Evolutionary conservation across 129 eudicot genomes (phyloP).

Genomic region (Escallonia herrerae): DNA sequence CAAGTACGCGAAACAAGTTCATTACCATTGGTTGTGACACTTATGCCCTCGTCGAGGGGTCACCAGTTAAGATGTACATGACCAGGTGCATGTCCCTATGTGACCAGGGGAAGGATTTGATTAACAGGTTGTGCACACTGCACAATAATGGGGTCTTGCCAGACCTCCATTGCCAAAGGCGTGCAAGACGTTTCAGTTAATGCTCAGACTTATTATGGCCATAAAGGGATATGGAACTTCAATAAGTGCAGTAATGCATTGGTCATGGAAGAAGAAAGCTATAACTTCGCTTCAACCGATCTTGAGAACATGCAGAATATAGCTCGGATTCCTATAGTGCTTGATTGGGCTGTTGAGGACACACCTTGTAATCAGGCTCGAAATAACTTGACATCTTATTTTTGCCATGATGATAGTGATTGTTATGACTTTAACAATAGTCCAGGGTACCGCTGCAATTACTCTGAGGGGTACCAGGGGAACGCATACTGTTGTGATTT

Average conservation of each 20-base stretch:
- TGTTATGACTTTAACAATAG: constrained; percentile 19
- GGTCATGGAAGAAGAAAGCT: constrained; percentile 21
- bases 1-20: constrained; percentile 24
- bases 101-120: not conserved
- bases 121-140: constrained; percentile 37
- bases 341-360: constrained; percentile 43
- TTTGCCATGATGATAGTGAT: constrained; percentile 27
- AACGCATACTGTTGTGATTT: too few relatives aligned
- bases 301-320: constrained; percentile 12
- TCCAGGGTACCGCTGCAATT: constrained; percentile 34
- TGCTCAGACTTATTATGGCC: constrained; percentile 9
- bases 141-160: constrained; percentile 49
- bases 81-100: constrained; percentile 47
- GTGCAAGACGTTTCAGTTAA: not conserved
- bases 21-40: constrained; percentile 37
- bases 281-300: constrained; percentile 5
- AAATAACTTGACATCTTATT: not conserved
- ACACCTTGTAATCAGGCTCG: constrained; percentile 22
- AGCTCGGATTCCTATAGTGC: constrained; percentile 27
- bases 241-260: constrained; percentile 40
- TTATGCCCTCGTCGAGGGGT: constrained; percentile 7
- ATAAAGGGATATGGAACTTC: constrained; percentile 7
- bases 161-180: constrained; percentile 27
- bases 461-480: constrained; percentile 35
- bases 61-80: not conserved